phyloP scores from a whole-genome alignment of 805 yeast genomes.

The Teunomyces lycoperdinae region DNA sequence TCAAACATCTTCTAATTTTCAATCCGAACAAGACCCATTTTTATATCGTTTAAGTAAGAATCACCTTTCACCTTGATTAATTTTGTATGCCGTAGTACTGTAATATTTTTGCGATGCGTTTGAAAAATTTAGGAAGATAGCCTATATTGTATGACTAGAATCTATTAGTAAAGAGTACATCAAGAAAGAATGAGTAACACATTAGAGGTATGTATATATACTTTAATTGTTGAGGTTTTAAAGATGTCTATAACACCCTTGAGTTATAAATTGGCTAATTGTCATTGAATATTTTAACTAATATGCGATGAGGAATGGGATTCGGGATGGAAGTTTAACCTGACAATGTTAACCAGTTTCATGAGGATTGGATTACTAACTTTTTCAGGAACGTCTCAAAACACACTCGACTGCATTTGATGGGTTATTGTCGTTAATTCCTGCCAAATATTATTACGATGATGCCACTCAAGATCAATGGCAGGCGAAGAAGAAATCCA shows the following conservation, averaged over 20 bases:
- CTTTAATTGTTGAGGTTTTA: neutral
- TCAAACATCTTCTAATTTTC: too few species aligned
- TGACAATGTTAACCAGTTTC: neutral
- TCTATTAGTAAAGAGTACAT: neutral
- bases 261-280: neutral
- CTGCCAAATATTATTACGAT: conserved; percentile 91
- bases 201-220: conserved; percentile 49
- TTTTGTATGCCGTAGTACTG: neutral
- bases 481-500: conserved; percentile 77
- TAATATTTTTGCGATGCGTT: conserved; percentile 2
- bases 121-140: conserved; percentile 3
- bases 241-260: neutral
- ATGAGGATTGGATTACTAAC: conserved; percentile 18
- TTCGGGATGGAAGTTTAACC: too few species aligned
- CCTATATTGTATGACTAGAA: neutral
- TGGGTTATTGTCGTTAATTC: conserved; percentile 84
- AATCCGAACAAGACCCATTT: too few species aligned
- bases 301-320: too few species aligned
- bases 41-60: neutral
- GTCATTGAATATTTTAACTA: too few species aligned
- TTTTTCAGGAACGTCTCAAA: conserved; percentile 64
- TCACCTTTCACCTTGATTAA: too few species aligned
- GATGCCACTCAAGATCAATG: conserved; percentile 88
- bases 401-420: conserved; percentile 80
- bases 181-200: conserved; percentile 48